These are phyloP conservation scores for Aureobasidium sp. DNA, from an alignment of 2,329 filamentous ascomycete species.

Conservation along the genomic window DNA sequence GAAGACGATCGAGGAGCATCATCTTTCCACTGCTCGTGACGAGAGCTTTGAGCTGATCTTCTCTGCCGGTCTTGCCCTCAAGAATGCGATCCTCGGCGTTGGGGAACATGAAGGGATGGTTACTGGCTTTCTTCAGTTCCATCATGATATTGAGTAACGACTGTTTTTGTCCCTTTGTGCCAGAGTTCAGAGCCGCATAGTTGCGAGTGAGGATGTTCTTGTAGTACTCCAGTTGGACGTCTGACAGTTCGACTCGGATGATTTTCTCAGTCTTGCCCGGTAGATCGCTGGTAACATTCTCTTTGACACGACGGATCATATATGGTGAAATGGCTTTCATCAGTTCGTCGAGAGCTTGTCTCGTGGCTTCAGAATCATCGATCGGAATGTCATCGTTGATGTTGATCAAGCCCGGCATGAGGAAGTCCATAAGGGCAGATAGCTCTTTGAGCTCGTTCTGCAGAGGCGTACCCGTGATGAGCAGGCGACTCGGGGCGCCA, in stretches of 20 bases:
- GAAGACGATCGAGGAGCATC: slow-evolving; percentile 95
- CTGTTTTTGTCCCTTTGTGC: slow-evolving; percentile 83
- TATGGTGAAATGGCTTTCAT: slow-evolving; percentile 85
- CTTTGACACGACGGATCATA: slow-evolving; percentile 92
- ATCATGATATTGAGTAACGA: slow-evolving; percentile 98
- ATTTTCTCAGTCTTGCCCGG: slow-evolving; percentile 98
- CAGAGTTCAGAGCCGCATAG: slow-evolving; percentile 88
- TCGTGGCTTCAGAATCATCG: slow-evolving; percentile 64
- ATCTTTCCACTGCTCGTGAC: slow-evolving; percentile 98
- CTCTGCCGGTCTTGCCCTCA: slow-evolving; percentile 62
- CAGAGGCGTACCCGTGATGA: slow-evolving; percentile 95
- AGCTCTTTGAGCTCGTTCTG: slow-evolving; percentile 95
- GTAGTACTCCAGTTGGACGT: slow-evolving; percentile 96
- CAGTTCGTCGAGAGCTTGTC: slow-evolving; percentile 77
- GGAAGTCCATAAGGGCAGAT: slow-evolving; percentile 86
- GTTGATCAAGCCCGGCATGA: slow-evolving; percentile 88
- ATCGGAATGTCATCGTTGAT: slow-evolving; percentile 92
- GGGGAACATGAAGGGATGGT: slow-evolving; percentile 96
- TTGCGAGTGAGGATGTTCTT: slow-evolving; percentile 98
- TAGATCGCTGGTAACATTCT: slow-evolving; percentile 92
- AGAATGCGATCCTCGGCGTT: slow-evolving; percentile 87
- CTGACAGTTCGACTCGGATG: slow-evolving; percentile 91
- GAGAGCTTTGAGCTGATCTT: slow-evolving; percentile 84
- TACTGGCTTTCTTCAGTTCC: slow-evolving; percentile 98
- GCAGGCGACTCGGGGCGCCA: slow-evolving; percentile 75